Base-by-base conservation (phyloP, 495 filamentous ascomycete genomes). In the Aspergillus avenaceus region DNA sequence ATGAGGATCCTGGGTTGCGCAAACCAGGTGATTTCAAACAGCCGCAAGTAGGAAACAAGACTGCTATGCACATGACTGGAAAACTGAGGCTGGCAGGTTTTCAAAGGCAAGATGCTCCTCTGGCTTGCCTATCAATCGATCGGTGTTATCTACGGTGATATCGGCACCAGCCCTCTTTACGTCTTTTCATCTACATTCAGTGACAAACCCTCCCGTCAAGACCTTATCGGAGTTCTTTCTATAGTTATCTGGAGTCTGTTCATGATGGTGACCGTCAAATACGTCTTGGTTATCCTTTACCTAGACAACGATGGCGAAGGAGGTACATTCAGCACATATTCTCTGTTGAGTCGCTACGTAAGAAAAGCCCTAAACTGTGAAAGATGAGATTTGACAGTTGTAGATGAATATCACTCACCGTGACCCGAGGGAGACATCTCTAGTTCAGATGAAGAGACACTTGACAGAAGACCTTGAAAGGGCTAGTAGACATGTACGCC, bases 271-370 rank as follows among this genome's bases (percentile, higher is more conserved):
- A 86, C 79, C 7, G 60, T 89, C 49, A 90, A 90, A 64, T 90
- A 89, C 53, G 69, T 86, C 13, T 63, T 85, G 27, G 81, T 89
- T 55, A 79, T 89, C 23, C 71, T 90, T 18, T 69, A 67, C 21
- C 85, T 85, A 19, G 86, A 90, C 65, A 84, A 89, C 60, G 84
- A 88, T 48, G 86, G 86, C 27, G 86, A 90, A 62, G 86, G 86
- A 6, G 86, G 87, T 41, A 90, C 86, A 1, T 90, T 90, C 57
- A 82, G 78, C 37, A 74, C 81, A 18, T 90, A 88, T 60, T 81
- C 82, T 13, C 64, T 90, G n/a, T 72, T 90, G 1, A 81, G 84
- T 1, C 72, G 85, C 59, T 88, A 82, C 68, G 85, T 84, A 70
- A 63, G 74, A 69, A 2, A n/a, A n/a, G n/a, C 8, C 7, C 24